Base-by-base conservation (phyloP, 2,329 filamentous ascomycete species). In the Cordyceps sp. region DNA sequence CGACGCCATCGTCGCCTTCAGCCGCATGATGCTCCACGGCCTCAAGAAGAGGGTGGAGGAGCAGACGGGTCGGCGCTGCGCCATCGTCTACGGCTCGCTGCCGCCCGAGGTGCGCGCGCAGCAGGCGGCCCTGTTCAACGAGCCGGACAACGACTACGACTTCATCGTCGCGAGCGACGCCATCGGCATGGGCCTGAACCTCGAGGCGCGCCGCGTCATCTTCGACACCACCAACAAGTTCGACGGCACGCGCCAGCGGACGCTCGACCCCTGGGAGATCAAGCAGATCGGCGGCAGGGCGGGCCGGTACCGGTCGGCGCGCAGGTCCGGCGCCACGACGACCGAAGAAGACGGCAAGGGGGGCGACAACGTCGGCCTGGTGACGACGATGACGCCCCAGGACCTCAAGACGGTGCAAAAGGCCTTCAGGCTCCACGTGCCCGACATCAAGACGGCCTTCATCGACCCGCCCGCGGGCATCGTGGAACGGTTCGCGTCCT, bases 281-380 rank as follows among this genome's bases (percentile, higher is more conserved):
- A 94, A 93, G 53, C 90, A 98, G 49, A 98, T 98, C 46, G 90
- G 76, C 31, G 90, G 90, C 14, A 75, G 90, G 41, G 90, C 90
- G 10, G 90, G 90, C 19, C 77, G 90, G 29, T 98, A 77, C 54
- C 75, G 77, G 35, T 77, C 78, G 19, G 82, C 46, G 63, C 66
- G 30, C 35, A 49, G 37, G 12, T 34, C 39, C 4, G 17, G 26
- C 17, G 15, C 32, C 5, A 33, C 41, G 31, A 34, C 41, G 8
- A 33, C 38, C 4, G 17, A 30, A 15, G 19, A 33, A 6, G 33
- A 41, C 33, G 3, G 30, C 34, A 14, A 33, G 18, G 23, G 28
- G 36, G 2, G 30, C 32, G 1, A 33, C 27, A 3, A 44, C 42
- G 16, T 42, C 45, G 88, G 90, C 1, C 61, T 74, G 14, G 84